Evolutionary conservation across 768 basidiomycete genomes (phyloP), one percentile per base, ranked within the genome.

Genomic region (Rhodocollybia butyracea): DNA sequence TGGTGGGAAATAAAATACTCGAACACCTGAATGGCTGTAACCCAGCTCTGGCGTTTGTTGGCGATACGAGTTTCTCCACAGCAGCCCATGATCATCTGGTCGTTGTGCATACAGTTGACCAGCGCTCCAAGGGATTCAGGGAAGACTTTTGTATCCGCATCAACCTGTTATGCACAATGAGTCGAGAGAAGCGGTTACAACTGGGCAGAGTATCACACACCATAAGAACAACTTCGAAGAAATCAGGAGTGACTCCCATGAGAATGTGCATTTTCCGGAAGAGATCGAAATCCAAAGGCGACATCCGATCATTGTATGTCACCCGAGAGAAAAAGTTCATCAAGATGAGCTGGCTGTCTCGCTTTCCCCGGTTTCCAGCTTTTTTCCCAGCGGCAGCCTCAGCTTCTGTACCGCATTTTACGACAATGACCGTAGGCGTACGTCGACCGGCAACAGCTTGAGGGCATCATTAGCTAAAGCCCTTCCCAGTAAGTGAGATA

Each of bases 281-380:
- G 32, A 99, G 78, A 73, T 99, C 97, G 66, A 93, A 99, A 68
- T 99, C 97, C 63, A 99, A 81, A 6, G 97, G 97, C 26, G 83
- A 83, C 95, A 99, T 98, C 57, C 96, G 90, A 68, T 99, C 97
- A 70, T 99, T 98, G 73, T 98, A 99, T 17, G 97, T 99, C 63
- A 99, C 97, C 43, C 92, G 86, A 46, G 94, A 96, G 76, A 98
- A 98, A 71, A 99, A 99, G 75, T 98, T 97, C 97, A 99, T 99
- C 64, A 99, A 81, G 66, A 99, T 91, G 61, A 99, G 86, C 68
- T 99, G 97, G 70, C 92, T 94, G 75, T 99, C 97, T 40, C 97
- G 89, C 71, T 99, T 99, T 63, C 97, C 97, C 61, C 97, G 84
- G 74, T 99, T 99, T 24, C 97, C 97, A 1, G 96, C 93, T 67